Evolutionary conservation across 106 monocot genomes (phyloP).

Genomic region (Xerophyta viscosa): DNA sequence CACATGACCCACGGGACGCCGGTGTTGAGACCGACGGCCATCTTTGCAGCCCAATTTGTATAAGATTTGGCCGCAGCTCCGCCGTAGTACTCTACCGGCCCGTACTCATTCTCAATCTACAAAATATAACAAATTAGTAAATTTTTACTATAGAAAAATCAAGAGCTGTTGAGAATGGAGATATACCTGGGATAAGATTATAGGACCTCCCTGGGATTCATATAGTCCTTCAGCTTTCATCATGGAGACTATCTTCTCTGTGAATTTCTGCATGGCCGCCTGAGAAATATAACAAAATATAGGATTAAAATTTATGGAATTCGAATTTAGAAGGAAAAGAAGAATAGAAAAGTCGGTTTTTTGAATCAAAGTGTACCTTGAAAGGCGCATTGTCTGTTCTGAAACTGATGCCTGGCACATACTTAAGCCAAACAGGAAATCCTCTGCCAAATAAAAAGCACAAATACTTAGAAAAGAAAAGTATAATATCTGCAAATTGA

Average conservation of each 20-base stretch:
- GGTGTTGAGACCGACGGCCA: slow-evolving; percentile 12
- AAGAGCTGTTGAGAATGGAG: too few relatives aligned
- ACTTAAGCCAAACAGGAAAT: slow-evolving; percentile 35
- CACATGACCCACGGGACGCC: slow-evolving; percentile 20
- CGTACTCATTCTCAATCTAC: slow-evolving; percentile 16
- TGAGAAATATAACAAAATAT: neutral
- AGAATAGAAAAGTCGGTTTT: too few relatives aligned
- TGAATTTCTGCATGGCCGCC: slow-evolving; percentile 19
- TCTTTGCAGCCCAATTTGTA: slow-evolving; percentile 8
- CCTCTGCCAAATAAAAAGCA: slow-evolving; percentile 14
- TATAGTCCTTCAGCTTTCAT: slow-evolving; percentile 36
- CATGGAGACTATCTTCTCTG: slow-evolving; percentile 29
- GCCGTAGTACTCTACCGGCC: slow-evolving; percentile 1
- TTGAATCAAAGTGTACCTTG: slow-evolving; percentile 10
- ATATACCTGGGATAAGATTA: slow-evolving; percentile 16
- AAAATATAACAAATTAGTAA: neutral
- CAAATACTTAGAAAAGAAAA: too few relatives aligned
- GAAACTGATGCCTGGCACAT: slow-evolving; percentile 33
- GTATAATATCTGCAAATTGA: neutral
- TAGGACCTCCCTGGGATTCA: slow-evolving; percentile 15
- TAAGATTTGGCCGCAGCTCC: slow-evolving; percentile 10
- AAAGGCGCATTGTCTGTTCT: slow-evolving; percentile 38
- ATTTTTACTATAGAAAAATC: too few relatives aligned
- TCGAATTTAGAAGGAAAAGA: too few relatives aligned
- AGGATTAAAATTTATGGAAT: too few relatives aligned